Base-by-base conservation (phyloP, 306 rosid species). In the Castanospermum australe region DNA sequence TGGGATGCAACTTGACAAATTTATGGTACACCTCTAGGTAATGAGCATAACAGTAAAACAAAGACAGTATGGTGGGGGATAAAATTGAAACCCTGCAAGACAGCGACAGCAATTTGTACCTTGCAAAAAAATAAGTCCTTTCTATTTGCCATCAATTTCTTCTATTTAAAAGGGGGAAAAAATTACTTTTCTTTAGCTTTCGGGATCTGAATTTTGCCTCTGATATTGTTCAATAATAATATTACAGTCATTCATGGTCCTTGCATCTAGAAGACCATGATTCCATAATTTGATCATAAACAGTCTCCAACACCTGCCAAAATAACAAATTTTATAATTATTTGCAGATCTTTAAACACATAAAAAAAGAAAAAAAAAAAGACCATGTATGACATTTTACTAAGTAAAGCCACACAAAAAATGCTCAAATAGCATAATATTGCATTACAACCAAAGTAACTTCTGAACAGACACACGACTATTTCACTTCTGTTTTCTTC, bases 231-330 rank as follows among this genome's bases (percentile, higher is more conserved):
- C 91, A 80, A 90, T 91, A 81, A 83, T 63, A 73, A 84, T 69
- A 86, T 85, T 89, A 79, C 98, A 93, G 39, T 77, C 90, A 82
- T 91, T 88, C 94, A 93, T 86, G 79, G 85, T 73, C 33, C 87
- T 87, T 24, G 93, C 91, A 76, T 93, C 97, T 42, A 91, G 98
- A 71, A 91, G 91, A 72, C 89, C 98, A 51, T 93, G 98, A 82
- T 91, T 93, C 94, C 91, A 91, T 52, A 93, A 84, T 78, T 93
- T 91, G 79, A 91, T 78, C 98, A 93, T 88, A 44, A 91, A 88
- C 28, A 91, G 68, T 88, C 97, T 89, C 97, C 98, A 93, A 67
- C 90, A 87, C 90, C 97, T 93, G 90, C 73, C 70, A 85, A 78
- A 35, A 60, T 73, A 66, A 56, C 10, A 0, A 67, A 36, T 22